Percentiles rank a stretch among this genome's conserved stretches.
Conservation (phyloP, 208 protist genomes). For the Trypanosoma avium region DNA sequence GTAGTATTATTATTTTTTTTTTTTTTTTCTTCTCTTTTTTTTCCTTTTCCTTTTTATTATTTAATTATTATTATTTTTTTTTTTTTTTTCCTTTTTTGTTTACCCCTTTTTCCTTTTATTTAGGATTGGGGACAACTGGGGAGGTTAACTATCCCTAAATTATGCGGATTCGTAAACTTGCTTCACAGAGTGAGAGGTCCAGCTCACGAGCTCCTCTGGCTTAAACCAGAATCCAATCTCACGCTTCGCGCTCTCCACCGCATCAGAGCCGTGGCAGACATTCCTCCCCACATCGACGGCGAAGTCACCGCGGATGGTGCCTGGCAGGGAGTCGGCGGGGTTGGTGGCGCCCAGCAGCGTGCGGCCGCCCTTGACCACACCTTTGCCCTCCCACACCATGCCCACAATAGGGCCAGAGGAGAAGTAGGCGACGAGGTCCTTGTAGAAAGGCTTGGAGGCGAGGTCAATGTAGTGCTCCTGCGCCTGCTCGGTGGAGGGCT, state of each 20-base stretch:
- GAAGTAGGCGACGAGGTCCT: slow-evolving; percentile 93
- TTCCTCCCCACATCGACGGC: slow-evolving; percentile 95
- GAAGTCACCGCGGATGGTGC: slow-evolving; percentile 97
- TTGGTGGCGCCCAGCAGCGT: slow-evolving; percentile 96
- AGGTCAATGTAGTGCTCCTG: slow-evolving; percentile 91
- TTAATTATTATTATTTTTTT: background rate
- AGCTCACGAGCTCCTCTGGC: slow-evolving; percentile 81
- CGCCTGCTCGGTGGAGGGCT: slow-evolving; percentile 79
- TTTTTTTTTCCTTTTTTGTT: slow-evolving; percentile 19
- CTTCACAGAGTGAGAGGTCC: slow-evolving; percentile 69
- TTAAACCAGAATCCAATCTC: slow-evolving; percentile 98
- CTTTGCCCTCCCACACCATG: slow-evolving; percentile 98
- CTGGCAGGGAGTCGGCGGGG: slow-evolving; percentile 90
- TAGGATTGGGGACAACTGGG: background rate
- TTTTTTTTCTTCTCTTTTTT: background rate
- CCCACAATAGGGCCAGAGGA: slow-evolving; percentile 96
- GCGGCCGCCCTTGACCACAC: slow-evolving; percentile 93
- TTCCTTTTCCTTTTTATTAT: background rate
- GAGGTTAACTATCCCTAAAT: background rate
- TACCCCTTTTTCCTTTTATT: slow-evolving; percentile 6
- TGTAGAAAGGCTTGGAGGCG: slow-evolving; percentile 94
- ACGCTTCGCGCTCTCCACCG: slow-evolving; percentile 89
- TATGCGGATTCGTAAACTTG: slow-evolving; percentile 86
- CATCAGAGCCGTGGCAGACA: slow-evolving; percentile 97
- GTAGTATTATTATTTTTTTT: no score